phyloP scores from a whole-genome alignment of 2,329 filamentous ascomycete genomes.

The Clathrospora elynae region DNA sequence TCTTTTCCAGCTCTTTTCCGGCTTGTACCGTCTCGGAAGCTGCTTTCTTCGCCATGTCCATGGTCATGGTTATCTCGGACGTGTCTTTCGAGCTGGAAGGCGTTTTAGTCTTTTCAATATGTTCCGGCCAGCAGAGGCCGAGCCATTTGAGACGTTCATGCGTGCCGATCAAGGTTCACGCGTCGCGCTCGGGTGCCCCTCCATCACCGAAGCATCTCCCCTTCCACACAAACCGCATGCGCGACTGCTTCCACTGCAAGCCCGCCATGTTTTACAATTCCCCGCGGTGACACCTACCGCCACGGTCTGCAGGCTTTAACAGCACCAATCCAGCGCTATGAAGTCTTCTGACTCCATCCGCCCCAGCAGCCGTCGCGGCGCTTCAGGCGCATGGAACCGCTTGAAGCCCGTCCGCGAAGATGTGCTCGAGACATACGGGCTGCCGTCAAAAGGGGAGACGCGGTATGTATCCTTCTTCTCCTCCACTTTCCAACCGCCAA shows the following conservation, averaged over 20 bases:
- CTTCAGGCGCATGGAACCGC: slow-evolving; percentile 48
- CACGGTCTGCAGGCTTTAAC: background rate
- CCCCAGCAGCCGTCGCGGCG: slow-evolving; percentile 45
- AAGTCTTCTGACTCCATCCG: slow-evolving; percentile 39
- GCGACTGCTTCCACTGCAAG: slow-evolving; percentile 22
- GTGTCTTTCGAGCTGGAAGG: too few relatives aligned
- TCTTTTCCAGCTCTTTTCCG: slow-evolving; percentile 37
- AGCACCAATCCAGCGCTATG: slow-evolving; percentile 24
- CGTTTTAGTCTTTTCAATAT: too few relatives aligned
- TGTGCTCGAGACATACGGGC: slow-evolving; percentile 77
- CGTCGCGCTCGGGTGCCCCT: slow-evolving; percentile 17
- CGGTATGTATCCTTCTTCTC: slow-evolving; percentile 59
- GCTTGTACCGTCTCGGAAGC: slow-evolving; percentile 17
- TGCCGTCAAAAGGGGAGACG: slow-evolving; percentile 89
- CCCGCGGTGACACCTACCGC: slow-evolving; percentile 1
- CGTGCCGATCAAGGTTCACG: background rate
- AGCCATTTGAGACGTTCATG: background rate
- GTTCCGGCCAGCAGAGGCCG: too few relatives aligned
- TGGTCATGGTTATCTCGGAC: slow-evolving; percentile 7
- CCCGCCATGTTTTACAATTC: slow-evolving; percentile 11
- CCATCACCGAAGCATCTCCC: slow-evolving; percentile 35
- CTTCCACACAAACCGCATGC: slow-evolving; percentile 29
- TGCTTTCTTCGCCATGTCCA: slow-evolving; percentile 33
- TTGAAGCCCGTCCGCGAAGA: slow-evolving; percentile 77
- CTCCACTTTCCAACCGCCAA: background rate